Percentiles rank a stretch among this genome's conserved stretches.
phyloP scores from a whole-genome alignment of 2,329 filamentous ascomycete genomes.

The Beauveria rudraprayagi region DNA sequence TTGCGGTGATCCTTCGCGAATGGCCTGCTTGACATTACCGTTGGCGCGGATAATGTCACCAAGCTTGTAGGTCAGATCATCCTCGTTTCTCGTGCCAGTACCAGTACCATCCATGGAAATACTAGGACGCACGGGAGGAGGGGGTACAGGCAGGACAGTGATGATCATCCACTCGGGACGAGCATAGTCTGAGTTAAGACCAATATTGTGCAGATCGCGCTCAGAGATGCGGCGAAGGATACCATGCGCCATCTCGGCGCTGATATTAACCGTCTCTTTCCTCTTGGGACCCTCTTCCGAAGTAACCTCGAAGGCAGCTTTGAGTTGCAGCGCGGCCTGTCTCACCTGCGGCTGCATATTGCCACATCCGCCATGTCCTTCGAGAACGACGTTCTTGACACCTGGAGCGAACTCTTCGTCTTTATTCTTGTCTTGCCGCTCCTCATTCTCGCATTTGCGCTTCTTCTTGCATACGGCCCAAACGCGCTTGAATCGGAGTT shows the following conservation, averaged over 20 bases:
- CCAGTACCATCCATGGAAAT: constrained; percentile 95
- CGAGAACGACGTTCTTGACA: constrained; percentile 41
- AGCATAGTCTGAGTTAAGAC: constrained; percentile 88
- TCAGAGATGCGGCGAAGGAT: constrained; percentile 81
- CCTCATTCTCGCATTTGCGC: constrained; percentile 72
- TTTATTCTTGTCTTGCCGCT: constrained; percentile 58
- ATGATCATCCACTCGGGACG: constrained; percentile 98
- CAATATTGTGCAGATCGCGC: constrained; percentile 76
- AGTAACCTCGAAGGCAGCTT: constrained; percentile 58
- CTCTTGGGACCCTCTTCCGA: constrained; percentile 63
- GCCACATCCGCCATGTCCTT: constrained; percentile 82
- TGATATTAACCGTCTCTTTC: constrained; percentile 74
- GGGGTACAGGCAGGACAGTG: constrained; percentile 88
- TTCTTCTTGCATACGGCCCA: constrained; percentile 91
- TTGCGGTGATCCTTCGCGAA: constrained; percentile 82
- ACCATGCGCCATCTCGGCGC: constrained; percentile 73
- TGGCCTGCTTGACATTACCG: constrained; percentile 83
- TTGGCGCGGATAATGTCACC: constrained; percentile 98
- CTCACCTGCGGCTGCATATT: constrained; percentile 84
- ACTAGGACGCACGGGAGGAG: constrained; percentile 90
- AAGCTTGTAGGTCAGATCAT: constrained; percentile 98
- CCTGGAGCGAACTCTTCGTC: constrained; percentile 59
- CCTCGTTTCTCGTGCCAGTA: constrained; percentile 87
- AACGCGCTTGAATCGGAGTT: constrained; percentile 85
- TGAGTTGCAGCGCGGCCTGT: constrained; percentile 76